These are phyloP conservation scores for Sporisorium iseilematis-ciliati DNA, from an alignment of 1,284 basidiomycete genomes.

Conservation along the genomic window DNA sequence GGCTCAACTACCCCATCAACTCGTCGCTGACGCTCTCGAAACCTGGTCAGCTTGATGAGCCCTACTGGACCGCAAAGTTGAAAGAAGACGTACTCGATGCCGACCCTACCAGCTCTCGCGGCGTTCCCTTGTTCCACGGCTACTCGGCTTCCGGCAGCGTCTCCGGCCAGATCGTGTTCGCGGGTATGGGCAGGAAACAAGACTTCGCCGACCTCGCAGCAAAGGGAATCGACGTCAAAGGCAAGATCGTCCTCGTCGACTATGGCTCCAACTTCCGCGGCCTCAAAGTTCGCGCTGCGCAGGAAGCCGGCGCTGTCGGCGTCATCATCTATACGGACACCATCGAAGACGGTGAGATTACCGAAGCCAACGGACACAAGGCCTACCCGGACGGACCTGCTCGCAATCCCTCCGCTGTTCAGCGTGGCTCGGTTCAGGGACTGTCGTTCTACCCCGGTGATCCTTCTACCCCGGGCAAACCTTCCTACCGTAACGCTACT, in stretches of 20 bases:
- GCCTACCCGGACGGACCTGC: constrained; percentile 86
- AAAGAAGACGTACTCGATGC: constrained; percentile 70
- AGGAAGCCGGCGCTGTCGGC: constrained; percentile 79
- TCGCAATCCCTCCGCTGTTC: constrained; percentile 77
- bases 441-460: constrained; percentile 83
- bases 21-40: constrained; percentile 57
- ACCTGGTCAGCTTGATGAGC: constrained; percentile 47
- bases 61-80: constrained; percentile 76
- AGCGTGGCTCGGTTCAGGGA: constrained; percentile 86
- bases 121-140: constrained; percentile 72
- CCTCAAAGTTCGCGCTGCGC: constrained; percentile 82
- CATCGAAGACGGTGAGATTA: constrained; percentile 86
- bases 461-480: constrained; percentile 86
- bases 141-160: constrained; percentile 69
- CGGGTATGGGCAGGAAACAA: constrained; percentile 82
- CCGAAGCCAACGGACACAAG: constrained; percentile 75
- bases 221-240: constrained; percentile 79
- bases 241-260: constrained; percentile 84
- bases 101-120: constrained; percentile 71
- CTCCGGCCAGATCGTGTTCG: constrained; percentile 80
- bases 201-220: constrained; percentile 75
- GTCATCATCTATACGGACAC: constrained; percentile 86
- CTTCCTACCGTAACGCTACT: constrained; percentile 85
- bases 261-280: constrained; percentile 88
- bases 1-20: constrained; percentile 65